Evolutionary conservation across 148 eudicot genomes (phyloP), one percentile per base, ranked within the genome.

Genomic region (Hydrangea macrophylla): DNA sequence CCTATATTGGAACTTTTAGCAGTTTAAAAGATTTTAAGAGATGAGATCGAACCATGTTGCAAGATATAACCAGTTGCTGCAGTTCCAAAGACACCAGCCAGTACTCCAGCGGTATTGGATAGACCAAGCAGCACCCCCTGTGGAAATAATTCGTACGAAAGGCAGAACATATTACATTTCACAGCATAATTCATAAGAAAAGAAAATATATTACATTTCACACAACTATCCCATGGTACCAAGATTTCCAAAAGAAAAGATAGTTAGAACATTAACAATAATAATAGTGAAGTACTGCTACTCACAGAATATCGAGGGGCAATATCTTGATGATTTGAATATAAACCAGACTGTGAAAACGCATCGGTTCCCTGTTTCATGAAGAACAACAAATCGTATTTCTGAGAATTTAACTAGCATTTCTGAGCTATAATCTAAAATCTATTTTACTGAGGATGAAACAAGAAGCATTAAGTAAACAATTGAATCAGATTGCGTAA

Each of bases 251-350:
- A 44, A 12, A 39, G 58, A 10, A 31, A 28, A 42, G 8, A 48
- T 35, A 40, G 24, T 40, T 35, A 24, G 35, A 63, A 40, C 17
- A 56, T 12, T 51, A 57, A 20, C 23, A 26, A 7, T 2, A 45
- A 44, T n/a, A 73, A 17, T 31, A 25, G 7, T 28, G 35, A 18
- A 25, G 24, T 33, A 20, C 9, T 26, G 27, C 12, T 58, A 74
- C 96, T 90, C 62, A 92, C 98, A 28, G 96, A 84, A 75, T 92
- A 92, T 51, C 98, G 85, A 66, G 98, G 98, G 66, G 98, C 98
- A 60, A 92, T 89, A 75, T 92, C 98, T 81, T 92, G 98, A 80
- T 92, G 98, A 78, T 92, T 92, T 58, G 98, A 92, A 68, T 92
- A 92, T 56, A 92, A 82, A 23, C 98, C 98, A 50, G 98, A 92